Conservation (phyloP, 1,139 yeast species). For the Candida sojae region DNA sequence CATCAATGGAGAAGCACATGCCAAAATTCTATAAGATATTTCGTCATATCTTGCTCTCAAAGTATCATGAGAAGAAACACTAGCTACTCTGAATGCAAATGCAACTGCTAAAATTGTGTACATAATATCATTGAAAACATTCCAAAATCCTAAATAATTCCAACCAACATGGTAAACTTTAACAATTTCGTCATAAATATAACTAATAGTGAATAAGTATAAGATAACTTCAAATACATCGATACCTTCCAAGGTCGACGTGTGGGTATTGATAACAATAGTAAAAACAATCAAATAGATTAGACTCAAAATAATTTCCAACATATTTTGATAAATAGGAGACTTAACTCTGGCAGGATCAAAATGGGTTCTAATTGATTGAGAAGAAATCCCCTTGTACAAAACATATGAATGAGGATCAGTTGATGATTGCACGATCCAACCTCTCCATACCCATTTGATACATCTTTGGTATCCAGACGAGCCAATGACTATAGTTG, state of each 20-base stretch:
- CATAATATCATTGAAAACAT: slow-evolving; percentile 72
- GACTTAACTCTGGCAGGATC: slow-evolving; percentile 83
- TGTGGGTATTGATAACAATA: slow-evolving; percentile 58
- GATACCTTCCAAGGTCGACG: slow-evolving; percentile 29
- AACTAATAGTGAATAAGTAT: slow-evolving; percentile 68
- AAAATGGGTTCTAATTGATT: slow-evolving; percentile 64
- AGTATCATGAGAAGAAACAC: slow-evolving; percentile 36
- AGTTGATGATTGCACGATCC: slow-evolving; percentile 77
- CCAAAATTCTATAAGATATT: slow-evolving; percentile 67
- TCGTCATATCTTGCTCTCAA: slow-evolving; percentile 52
- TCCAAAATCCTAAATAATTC: slow-evolving; percentile 77
- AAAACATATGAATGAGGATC: slow-evolving; percentile 71
- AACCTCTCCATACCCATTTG: slow-evolving; percentile 91
- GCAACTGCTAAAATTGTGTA: slow-evolving; percentile 57
- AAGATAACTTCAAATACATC: slow-evolving; percentile 54
- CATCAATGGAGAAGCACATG: slow-evolving; percentile 85
- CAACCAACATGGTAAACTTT: slow-evolving; percentile 79
- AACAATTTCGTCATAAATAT: slow-evolving; percentile 62
- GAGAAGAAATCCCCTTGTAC: slow-evolving; percentile 61
- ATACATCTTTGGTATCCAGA: slow-evolving; percentile 84
- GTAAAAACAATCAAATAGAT: slow-evolving; percentile 65
- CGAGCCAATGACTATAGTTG: slow-evolving; percentile 73
- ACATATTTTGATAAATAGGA: slow-evolving; percentile 75
- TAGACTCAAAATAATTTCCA: slow-evolving; percentile 71
- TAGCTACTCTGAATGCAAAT: slow-evolving; percentile 55